These are phyloP conservation scores for Pleochaeta shiraiana DNA, from an alignment of 2,329 filamentous ascomycete species.

Conservation along the genomic window DNA sequence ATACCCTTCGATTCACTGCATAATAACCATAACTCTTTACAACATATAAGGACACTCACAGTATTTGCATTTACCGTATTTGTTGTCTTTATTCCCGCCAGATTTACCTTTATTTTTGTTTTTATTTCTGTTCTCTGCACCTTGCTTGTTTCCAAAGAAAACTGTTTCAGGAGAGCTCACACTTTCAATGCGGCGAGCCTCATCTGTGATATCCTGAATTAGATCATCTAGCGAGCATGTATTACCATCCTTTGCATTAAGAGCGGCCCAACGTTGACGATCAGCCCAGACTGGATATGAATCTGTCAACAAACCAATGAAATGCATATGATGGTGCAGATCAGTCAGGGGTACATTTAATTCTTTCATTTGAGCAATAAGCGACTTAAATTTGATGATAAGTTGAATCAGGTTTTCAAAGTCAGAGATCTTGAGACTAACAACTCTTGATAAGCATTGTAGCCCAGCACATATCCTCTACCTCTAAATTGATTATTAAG, in stretches of 20 bases:
- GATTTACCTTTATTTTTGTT: not conserved
- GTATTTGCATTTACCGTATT: not conserved
- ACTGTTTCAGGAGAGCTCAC: not conserved
- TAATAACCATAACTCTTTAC: too few species aligned
- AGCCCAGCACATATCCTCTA: not conserved
- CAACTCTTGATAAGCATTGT: not conserved
- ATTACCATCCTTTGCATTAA: not conserved
- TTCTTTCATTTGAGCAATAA: not conserved
- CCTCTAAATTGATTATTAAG: not conserved
- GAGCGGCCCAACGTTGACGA: not conserved
- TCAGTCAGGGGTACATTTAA: not conserved
- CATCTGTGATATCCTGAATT: conserved; percentile 2
- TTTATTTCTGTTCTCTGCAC: not conserved
- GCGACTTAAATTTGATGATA: not conserved
- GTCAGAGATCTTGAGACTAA: not conserved
- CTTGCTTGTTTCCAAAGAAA: conserved; percentile 1
- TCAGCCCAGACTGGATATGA: not conserved
- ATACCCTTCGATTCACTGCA: too few species aligned
- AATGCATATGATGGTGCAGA: not conserved
- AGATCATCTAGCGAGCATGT: not conserved
- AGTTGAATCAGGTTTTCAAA: not conserved
- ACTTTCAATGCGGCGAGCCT: not conserved
- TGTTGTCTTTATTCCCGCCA: not conserved
- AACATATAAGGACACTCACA: conserved; percentile 3
- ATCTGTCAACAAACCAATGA: not conserved